phyloP scores from a whole-genome alignment of 2,329 filamentous ascomycete species.

The Trichoderma cornu-damae region DNA sequence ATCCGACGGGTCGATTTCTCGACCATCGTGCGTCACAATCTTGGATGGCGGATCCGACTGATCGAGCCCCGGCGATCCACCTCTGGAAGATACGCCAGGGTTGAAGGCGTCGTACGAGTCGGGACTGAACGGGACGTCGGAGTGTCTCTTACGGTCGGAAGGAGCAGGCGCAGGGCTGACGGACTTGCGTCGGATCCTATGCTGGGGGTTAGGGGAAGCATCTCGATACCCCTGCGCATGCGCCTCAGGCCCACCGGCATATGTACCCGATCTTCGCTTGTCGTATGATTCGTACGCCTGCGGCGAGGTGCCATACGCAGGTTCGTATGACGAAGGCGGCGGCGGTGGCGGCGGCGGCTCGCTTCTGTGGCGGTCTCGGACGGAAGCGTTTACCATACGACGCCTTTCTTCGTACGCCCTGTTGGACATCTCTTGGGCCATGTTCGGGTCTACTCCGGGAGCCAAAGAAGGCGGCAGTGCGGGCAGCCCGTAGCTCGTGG shows the following conservation, averaged over 20 bases:
- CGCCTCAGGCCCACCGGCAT: constrained; percentile 33
- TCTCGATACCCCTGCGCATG: constrained; percentile 27
- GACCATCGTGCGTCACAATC: constrained; percentile 69
- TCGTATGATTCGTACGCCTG: constrained; percentile 40
- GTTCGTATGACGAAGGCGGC: constrained; percentile 24
- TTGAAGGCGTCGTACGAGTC: constrained; percentile 73
- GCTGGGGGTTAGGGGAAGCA: constrained; percentile 40
- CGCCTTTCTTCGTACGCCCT: constrained; percentile 51
- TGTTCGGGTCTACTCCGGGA: constrained; percentile 53
- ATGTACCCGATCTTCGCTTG: constrained; percentile 37
- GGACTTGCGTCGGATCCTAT: constrained; percentile 61
- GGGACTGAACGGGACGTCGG: constrained; percentile 65
- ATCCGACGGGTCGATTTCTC: constrained; percentile 74
- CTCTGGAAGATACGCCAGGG: constrained; percentile 43
- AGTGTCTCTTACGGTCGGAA: constrained; percentile 46
- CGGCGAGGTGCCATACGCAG: constrained; percentile 28
- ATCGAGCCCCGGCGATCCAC: constrained; percentile 26
- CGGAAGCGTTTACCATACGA: constrained; percentile 37
- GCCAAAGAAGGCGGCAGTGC: constrained; percentile 54
- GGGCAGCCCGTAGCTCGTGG: constrained; percentile 40
- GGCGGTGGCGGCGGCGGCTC: constrained; percentile 29
- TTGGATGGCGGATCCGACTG: constrained; percentile 57
- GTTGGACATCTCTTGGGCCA: constrained; percentile 54
- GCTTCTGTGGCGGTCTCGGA: constrained; percentile 38
- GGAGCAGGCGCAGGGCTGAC: constrained; percentile 63